Evolutionary conservation across 202 grass and related monocot genomes (phyloP).

Genomic region (Hordeum pubiflorum): DNA sequence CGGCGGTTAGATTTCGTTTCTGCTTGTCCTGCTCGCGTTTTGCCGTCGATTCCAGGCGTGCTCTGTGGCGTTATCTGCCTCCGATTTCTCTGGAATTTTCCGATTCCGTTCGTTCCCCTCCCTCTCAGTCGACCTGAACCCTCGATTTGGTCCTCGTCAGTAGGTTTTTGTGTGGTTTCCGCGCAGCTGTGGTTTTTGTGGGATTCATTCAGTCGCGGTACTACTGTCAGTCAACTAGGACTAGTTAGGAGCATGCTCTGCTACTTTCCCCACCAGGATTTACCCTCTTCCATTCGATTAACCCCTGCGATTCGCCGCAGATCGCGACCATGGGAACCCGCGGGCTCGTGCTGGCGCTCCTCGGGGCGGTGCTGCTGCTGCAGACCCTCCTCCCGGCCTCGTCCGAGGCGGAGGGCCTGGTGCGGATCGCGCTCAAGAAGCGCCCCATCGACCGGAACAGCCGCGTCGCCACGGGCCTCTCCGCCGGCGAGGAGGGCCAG

Average conservation of each 20-base stretch:
- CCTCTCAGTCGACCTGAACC: neutral
- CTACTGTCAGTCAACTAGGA: neutral
- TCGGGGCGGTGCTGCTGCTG: conserved; percentile 54
- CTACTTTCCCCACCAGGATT: neutral
- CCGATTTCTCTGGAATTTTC: neutral
- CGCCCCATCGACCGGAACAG: conserved; percentile 40
- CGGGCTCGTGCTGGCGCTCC: conserved; percentile 25
- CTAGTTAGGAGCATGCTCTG: neutral
- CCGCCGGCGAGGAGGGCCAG: conserved; percentile 18
- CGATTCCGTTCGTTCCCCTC: neutral
- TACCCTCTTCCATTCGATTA: neutral
- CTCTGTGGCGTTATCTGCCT: neutral
- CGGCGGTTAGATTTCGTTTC: neutral
- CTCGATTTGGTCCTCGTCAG: neutral
- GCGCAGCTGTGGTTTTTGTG: no score
- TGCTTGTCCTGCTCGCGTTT: neutral
- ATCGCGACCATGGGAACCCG: conserved; percentile 61
- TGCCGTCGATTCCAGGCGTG: neutral
- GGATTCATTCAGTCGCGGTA: neutral
- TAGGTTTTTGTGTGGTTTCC: neutral
- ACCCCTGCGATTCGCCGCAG: conserved; percentile 13
- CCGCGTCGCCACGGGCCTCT: conserved; percentile 31
- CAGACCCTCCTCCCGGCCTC: conserved; percentile 36
- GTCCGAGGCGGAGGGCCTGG: conserved; percentile 38
- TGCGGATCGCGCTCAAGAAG: conserved; percentile 69